Conservation (phyloP, 495 filamentous ascomycete genomes). For the Schizothecium vesticola region DNA sequence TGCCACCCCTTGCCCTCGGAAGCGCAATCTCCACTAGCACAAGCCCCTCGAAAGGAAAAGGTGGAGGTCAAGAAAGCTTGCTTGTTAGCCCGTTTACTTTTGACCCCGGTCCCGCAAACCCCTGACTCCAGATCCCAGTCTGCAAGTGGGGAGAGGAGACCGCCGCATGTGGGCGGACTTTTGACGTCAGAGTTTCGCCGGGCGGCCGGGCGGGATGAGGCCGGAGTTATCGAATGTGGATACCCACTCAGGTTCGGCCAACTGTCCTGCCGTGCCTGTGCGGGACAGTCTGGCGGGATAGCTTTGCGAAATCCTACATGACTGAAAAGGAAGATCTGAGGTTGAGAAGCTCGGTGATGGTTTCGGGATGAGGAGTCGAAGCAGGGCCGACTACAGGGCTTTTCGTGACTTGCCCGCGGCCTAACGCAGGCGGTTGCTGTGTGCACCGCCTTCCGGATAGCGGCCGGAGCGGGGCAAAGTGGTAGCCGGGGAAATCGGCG, state of each 20-base stretch:
- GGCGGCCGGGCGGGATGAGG: neutral
- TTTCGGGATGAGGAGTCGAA: neutral
- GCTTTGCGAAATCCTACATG: neutral
- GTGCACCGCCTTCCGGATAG: no score
- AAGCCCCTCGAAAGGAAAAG: neutral
- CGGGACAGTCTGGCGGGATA: neutral
- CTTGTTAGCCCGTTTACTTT: neutral
- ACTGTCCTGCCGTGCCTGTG: neutral
- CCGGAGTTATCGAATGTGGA: neutral
- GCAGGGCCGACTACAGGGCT: neutral
- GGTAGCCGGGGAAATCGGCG: neutral
- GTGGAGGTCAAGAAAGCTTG: neutral
- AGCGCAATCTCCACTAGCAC: neutral
- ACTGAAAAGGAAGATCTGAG: neutral
- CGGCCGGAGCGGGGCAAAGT: neutral
- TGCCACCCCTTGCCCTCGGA: no score
- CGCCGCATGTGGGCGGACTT: neutral
- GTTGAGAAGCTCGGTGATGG: neutral
- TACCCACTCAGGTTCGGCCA: neutral
- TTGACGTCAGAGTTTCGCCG: neutral
- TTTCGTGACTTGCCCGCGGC: no score
- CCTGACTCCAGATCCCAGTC: neutral
- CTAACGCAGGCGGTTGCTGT: no score
- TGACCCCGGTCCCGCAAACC: neutral
- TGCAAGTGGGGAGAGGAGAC: neutral